Percentiles rank a stretch among this genome's conserved stretches.
Evolutionary conservation across 2,329 filamentous ascomycete species (phyloP).

Genomic region (Trichophyton simii): DNA sequence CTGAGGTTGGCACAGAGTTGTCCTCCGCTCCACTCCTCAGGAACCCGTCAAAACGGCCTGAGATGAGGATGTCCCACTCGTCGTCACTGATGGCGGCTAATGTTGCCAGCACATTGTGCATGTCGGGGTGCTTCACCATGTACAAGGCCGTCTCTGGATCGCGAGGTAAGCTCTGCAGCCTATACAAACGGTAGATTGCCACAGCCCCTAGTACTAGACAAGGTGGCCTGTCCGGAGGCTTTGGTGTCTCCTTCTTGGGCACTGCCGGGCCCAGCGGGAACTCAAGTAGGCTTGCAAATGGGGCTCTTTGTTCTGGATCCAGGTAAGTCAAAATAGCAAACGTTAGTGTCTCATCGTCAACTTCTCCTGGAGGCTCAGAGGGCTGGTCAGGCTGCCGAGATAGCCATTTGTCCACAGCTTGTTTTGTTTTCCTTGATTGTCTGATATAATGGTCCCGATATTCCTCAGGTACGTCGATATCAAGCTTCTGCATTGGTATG

Average conservation of each 20-base stretch:
- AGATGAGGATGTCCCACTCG: slow-evolving; percentile 95
- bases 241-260: slow-evolving; percentile 49
- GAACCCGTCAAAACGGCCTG: slow-evolving; percentile 90
- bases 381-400: slow-evolving; percentile 62
- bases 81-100: slow-evolving; percentile 75
- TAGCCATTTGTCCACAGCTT: slow-evolving; percentile 85
- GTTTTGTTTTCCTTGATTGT: slow-evolving; percentile 82
- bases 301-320: slow-evolving; percentile 58
- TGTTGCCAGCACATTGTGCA: slow-evolving; percentile 79
- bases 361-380: slow-evolving; percentile 66
- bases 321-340: slow-evolving; percentile 90
- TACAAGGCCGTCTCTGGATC: slow-evolving; percentile 80
- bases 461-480: slow-evolving; percentile 87
- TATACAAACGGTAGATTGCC: slow-evolving; percentile 75
- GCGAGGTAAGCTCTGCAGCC: slow-evolving; percentile 57
- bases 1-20: slow-evolving; percentile 17
- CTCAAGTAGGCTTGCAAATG: slow-evolving; percentile 69
- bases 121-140: slow-evolving; percentile 65
- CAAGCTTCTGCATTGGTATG: slow-evolving; percentile 61
- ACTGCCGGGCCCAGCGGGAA: slow-evolving; percentile 47
- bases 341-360: slow-evolving; percentile 84
- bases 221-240: slow-evolving; percentile 53
- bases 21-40: slow-evolving; percentile 81
- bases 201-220: slow-evolving; percentile 62
- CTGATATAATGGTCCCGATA: slow-evolving; percentile 85